phyloP scores from a whole-genome alignment of 306 rosid species.

The Arachis stenosperma region DNA sequence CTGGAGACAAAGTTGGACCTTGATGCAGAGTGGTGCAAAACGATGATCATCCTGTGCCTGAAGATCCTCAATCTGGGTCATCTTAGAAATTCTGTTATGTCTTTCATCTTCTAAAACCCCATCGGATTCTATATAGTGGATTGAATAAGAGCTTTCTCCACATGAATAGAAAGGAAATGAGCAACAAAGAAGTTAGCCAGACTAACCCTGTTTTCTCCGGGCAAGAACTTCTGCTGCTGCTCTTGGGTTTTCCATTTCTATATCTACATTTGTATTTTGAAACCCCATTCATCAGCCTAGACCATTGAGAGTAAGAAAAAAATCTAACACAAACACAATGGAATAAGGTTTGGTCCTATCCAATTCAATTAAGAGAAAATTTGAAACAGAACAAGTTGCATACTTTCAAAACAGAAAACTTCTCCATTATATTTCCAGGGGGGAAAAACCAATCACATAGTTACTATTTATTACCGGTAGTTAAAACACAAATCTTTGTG shows the following conservation, averaged over 20 bases:
- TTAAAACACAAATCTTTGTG: background rate
- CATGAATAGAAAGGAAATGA: slow-evolving; percentile 29
- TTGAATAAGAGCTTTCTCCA: slow-evolving; percentile 36
- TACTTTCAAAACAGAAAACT: background rate
- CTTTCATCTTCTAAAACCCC: slow-evolving; percentile 62
- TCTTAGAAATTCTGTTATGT: slow-evolving; percentile 65
- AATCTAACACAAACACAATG: too few species aligned
- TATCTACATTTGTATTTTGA: slow-evolving; percentile 65
- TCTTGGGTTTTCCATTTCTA: slow-evolving; percentile 75
- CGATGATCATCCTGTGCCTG: slow-evolving; percentile 64
- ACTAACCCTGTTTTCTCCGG: slow-evolving; percentile 70
- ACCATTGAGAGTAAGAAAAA: background rate
- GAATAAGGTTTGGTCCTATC: too few species aligned
- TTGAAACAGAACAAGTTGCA: background rate
- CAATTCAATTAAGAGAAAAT: too few species aligned
- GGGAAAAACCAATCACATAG: background rate
- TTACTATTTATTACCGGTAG: background rate
- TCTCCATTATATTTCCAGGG: background rate
- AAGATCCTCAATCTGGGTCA: slow-evolving; percentile 92
- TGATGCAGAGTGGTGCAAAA: slow-evolving; percentile 84
- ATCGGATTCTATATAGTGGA: slow-evolving; percentile 56
- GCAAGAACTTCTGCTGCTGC: slow-evolving; percentile 75
- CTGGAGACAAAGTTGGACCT: slow-evolving; percentile 58
- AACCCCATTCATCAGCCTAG: slow-evolving; percentile 41
- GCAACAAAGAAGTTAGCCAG: slow-evolving; percentile 30